Base-by-base conservation (phyloP, 495 filamentous ascomycete genomes). In the Tuber calosporum region DNA sequence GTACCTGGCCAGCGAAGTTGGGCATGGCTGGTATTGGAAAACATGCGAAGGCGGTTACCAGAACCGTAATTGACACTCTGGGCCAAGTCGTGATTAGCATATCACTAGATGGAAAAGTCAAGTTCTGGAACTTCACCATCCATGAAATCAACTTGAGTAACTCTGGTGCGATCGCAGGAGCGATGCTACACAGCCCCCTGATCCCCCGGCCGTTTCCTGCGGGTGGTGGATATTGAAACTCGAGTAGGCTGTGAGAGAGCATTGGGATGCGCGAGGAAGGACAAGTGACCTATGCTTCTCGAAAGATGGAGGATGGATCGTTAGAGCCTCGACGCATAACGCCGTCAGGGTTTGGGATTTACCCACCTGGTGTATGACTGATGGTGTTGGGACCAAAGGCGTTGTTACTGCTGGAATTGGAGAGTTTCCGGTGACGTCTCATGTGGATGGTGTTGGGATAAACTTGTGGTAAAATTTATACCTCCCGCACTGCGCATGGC, bases 71-170 rank as follows among this genome's bases (percentile, higher is more conserved):
- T 69, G 94, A 98, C 82, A 87, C 89, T 45, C 85, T 98, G 74
- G 97, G 97, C 81, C 89, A 87, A 53, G 87, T 86, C 34, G 86
- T 97, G 68, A 89, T 95, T 43, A 96, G 93, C 72, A 96, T 92
- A 81, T 89, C 92, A 2, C 83, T 93, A 38, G 95, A 99, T 82
- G 96, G 96, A n/a, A 95, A 90, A 81, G 86, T 99, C 76, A 98
- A 98, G 85, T 98, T 99, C 82, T 99, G 95, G 95, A 93, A 97
- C 76, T 95, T 98, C 70, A 83, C 97, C 2, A 81, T 92, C 22
- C 87, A 94, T 75, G 89, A 97, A 80, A 88, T 98, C 66, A 87
- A 96, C 81, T 97, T 92, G 93, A 86, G 88, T 74, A 89, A 89
- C 6, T 93, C 91, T 87, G 88, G 90, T n/a, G 87, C 89, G 26